A percentile compares a stretch with the other conserved stretches of the same genome.
These are phyloP conservation scores for Fusarium lyarnte DNA, from an alignment of 2,329 filamentous ascomycete species.

Conservation along the genomic window DNA sequence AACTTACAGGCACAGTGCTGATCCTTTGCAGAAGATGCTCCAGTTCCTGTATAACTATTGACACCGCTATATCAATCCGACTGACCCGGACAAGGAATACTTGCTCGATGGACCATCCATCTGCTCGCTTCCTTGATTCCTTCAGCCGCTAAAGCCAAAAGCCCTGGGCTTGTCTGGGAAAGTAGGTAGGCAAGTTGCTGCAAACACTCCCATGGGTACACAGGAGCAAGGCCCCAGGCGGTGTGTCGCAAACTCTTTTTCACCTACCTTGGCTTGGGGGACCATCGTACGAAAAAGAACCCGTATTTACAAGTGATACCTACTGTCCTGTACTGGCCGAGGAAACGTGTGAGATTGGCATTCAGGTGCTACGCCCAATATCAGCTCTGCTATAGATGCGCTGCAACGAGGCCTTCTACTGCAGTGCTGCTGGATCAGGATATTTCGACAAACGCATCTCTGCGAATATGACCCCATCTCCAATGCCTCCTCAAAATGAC, in stretches of 20 bases:
- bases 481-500: constrained; percentile 30
- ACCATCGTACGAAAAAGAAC: constrained; percentile 32
- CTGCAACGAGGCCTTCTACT: constrained; percentile 26
- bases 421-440: constrained; percentile 12
- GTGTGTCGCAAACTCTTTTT: constrained; percentile 37
- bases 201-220: constrained; percentile 40
- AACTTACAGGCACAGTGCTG: background rate
- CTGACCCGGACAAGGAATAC: constrained; percentile 17
- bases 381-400: constrained; percentile 13
- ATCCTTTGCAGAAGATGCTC: background rate
- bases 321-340: constrained; percentile 26
- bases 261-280: constrained; percentile 13
- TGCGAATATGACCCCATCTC: constrained; percentile 23
- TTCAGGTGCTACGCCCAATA: constrained; percentile 22
- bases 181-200: constrained; percentile 22
- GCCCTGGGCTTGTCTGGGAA: constrained; percentile 1
- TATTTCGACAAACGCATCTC: background rate
- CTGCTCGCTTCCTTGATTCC: constrained; percentile 29
- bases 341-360: constrained; percentile 26
- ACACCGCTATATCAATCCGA: constrained; percentile 22
- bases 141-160: constrained; percentile 30
- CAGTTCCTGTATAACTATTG: background rate
- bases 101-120: constrained; percentile 11
- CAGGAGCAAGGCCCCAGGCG: constrained; percentile 35
- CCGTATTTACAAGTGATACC: constrained; percentile 33